Percentiles rank a stretch among this genome's conserved stretches.
Evolutionary conservation across 2,329 filamentous ascomycete species (phyloP).

Genomic region (Alternaria consortialis): DNA sequence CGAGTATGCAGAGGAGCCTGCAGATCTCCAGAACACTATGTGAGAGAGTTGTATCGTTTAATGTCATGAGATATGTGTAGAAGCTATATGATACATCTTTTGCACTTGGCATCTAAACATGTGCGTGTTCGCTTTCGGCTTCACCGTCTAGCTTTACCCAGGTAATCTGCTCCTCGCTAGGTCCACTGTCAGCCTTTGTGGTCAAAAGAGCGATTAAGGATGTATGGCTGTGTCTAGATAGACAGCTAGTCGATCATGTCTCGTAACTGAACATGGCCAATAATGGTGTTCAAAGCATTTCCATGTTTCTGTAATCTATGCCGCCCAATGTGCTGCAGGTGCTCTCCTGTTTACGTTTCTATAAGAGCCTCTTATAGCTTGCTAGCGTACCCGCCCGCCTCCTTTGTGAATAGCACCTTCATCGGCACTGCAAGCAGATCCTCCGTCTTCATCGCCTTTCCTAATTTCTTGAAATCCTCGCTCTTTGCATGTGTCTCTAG

Average conservation of each 20-base stretch:
- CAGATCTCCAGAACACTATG: neutral
- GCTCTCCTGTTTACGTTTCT: neutral
- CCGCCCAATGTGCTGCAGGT: neutral
- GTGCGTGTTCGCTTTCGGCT: neutral
- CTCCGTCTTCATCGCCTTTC: constrained; percentile 37
- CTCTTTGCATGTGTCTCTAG: constrained; percentile 38
- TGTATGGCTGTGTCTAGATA: neutral
- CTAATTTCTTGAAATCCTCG: constrained; percentile 34
- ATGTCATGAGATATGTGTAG: neutral
- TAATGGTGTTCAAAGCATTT: neutral
- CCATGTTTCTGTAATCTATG: neutral
- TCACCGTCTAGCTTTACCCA: neutral
- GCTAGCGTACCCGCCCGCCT: constrained; percentile 37
- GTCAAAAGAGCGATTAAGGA: neutral
- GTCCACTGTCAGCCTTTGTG: neutral
- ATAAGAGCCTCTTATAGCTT: constrained; percentile 5
- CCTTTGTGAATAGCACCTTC: constrained; percentile 41
- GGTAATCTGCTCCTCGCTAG: neutral
- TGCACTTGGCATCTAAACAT: neutral
- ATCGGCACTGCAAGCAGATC: constrained; percentile 41
- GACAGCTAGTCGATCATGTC: neutral
- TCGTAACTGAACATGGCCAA: neutral
- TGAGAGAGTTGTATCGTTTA: neutral
- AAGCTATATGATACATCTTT: neutral
- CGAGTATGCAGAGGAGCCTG: neutral